phyloP scores from a whole-genome alignment of 2,329 filamentous ascomycete species.

The Anthostomella pinea region DNA sequence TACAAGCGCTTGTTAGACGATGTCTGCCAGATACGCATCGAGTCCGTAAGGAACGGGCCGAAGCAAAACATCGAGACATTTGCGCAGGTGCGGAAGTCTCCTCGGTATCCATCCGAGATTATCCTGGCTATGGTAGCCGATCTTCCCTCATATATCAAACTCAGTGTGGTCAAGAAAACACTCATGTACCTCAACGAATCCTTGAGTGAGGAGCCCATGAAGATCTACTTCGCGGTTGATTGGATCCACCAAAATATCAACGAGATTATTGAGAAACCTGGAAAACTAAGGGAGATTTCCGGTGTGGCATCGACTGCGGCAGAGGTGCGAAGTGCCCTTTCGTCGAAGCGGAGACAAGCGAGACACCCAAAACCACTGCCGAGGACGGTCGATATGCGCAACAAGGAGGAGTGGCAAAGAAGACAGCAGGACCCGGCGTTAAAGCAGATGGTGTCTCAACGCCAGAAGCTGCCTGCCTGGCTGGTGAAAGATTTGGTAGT shows the following conservation, averaged over 20 bases:
- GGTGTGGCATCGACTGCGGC: constrained; percentile 68
- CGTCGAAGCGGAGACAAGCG: constrained; percentile 36
- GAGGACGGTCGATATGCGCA: constrained; percentile 60
- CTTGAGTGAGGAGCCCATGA: constrained; percentile 81
- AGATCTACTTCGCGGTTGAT: constrained; percentile 81
- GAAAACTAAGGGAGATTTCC: constrained; percentile 79
- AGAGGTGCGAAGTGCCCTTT: constrained; percentile 41
- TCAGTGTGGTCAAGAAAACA: constrained; percentile 79
- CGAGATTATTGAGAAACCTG: constrained; percentile 78
- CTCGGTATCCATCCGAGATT: constrained; percentile 68
- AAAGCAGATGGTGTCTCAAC: constrained; percentile 70
- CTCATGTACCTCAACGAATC: constrained; percentile 68
- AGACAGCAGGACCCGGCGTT: constrained; percentile 65
- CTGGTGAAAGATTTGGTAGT: constrained; percentile 75
- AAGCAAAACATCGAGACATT: constrained; percentile 50
- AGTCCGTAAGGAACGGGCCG: constrained; percentile 50
- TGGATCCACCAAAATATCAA: constrained; percentile 88
- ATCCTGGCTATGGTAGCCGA: constrained; percentile 68
- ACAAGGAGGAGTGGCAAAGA: constrained; percentile 65
- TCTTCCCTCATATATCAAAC: constrained; percentile 87
- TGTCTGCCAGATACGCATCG: constrained; percentile 68
- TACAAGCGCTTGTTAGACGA: constrained; percentile 60
- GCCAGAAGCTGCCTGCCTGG: constrained; percentile 84
- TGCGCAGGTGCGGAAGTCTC: constrained; percentile 68
- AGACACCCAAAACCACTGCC: constrained; percentile 58